A percentile compares a stretch with the other conserved stretches of the same genome.
Evolutionary conservation across 352 stramenopile genomes (phyloP).

Genomic region (Elongisporangium anandrum): DNA sequence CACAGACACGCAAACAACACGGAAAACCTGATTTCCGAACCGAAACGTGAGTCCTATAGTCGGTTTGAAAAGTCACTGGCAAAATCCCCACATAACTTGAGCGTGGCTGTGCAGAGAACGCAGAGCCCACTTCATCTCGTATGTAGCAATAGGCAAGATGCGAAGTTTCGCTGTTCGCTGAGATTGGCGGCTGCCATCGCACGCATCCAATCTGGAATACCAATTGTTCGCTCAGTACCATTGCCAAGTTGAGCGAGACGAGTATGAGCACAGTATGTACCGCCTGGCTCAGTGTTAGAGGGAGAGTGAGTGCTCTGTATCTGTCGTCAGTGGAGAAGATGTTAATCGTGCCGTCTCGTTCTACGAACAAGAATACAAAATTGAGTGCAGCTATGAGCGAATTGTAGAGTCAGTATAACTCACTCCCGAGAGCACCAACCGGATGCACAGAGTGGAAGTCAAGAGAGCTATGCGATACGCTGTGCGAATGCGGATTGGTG

Average conservation of each 20-base stretch:
- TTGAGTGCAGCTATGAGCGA: not conserved
- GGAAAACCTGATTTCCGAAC: not conserved
- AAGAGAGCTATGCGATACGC: not conserved
- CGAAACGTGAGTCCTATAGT: slow-evolving; percentile 1
- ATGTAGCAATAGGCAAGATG: not conserved
- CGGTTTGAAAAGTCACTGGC: not conserved
- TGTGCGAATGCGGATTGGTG: not conserved
- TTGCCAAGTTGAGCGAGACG: not conserved
- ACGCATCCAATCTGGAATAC: not conserved
- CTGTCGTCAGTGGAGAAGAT: not conserved
- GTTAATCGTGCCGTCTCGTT: not conserved
- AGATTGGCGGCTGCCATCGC: not conserved
- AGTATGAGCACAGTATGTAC: too few relatives aligned
- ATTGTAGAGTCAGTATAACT: not conserved
- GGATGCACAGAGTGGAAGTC: not conserved
- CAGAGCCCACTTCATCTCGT: not conserved
- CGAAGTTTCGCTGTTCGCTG: not conserved
- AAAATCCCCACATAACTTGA: not conserved
- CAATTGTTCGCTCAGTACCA: not conserved
- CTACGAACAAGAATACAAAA: not conserved
- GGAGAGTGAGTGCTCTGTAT: not conserved
- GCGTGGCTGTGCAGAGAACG: not conserved
- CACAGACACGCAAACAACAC: not conserved
- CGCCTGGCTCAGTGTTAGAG: not conserved
- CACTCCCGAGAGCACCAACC: not conserved